These are phyloP conservation scores for Trapa incisa DNA, from an alignment of 345 rosid genomes.

Conservation along the genomic window DNA sequence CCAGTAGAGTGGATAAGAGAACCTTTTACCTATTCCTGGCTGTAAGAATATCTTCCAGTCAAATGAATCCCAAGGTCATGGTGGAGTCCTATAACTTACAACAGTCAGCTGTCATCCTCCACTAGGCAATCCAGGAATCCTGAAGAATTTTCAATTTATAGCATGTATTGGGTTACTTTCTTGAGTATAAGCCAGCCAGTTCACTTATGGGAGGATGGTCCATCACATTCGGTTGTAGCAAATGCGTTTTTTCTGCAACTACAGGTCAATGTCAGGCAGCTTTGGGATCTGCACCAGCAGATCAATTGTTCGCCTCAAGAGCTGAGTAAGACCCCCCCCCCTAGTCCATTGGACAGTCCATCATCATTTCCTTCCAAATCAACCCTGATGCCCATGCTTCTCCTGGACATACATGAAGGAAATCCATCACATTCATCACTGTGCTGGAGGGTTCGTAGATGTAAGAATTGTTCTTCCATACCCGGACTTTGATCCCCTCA, in stretches of 20 bases:
- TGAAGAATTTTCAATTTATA: background rate
- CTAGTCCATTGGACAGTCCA: conserved; percentile 84
- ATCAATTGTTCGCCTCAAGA: conserved; percentile 68
- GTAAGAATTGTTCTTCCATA: conserved; percentile 51
- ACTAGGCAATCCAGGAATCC: background rate
- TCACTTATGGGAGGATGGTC: conserved; percentile 67
- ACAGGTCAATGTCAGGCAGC: conserved; percentile 63
- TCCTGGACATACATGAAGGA: conserved; percentile 55
- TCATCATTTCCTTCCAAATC: conserved; percentile 87
- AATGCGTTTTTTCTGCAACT: conserved; percentile 48
- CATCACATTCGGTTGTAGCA: conserved; percentile 29
- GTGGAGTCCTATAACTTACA: too few relatives aligned
- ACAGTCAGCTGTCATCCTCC: background rate
- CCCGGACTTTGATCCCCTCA: conserved; percentile 81
- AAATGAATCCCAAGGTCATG: background rate
- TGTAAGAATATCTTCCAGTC: background rate
- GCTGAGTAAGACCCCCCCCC: conserved; percentile 91
- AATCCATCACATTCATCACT: conserved; percentile 32
- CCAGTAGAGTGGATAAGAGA: background rate
- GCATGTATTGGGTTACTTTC: background rate
- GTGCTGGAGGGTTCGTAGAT: conserved; percentile 63
- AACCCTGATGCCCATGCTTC: conserved; percentile 90
- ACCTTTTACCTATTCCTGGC: background rate
- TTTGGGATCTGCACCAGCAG: conserved; percentile 86
- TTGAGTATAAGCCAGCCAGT: conserved; percentile 43